Conservation (phyloP, 495 filamentous ascomycete species). For the Aspergillus affinis region DNA sequence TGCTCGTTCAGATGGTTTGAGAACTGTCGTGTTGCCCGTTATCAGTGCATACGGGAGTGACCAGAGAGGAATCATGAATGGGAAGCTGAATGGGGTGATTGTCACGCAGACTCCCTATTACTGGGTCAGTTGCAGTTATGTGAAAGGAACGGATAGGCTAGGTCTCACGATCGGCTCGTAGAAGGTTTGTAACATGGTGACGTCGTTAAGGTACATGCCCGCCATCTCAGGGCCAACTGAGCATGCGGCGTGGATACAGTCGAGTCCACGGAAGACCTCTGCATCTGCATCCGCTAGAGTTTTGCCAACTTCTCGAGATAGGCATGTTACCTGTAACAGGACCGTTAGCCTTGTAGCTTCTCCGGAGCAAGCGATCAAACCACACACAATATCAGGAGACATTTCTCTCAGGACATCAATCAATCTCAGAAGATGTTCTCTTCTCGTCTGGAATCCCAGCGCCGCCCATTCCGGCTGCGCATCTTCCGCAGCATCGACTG, state of each 20-base stretch:
- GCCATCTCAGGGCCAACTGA: slow-evolving; percentile 30
- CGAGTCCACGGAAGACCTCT: slow-evolving; percentile 27
- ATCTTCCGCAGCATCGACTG: slow-evolving; percentile 22
- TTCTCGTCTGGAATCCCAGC: slow-evolving; percentile 20
- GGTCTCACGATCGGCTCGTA: slow-evolving; percentile 26
- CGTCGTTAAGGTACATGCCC: slow-evolving; percentile 27
- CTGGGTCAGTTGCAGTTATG: neutral
- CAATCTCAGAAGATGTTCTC: slow-evolving; percentile 24
- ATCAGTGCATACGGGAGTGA: slow-evolving; percentile 24
- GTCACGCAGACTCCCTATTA: slow-evolving; percentile 29
- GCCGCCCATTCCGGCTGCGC: slow-evolving; percentile 25
- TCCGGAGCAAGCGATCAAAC: neutral
- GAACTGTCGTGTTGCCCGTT: slow-evolving; percentile 26
- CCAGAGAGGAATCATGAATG: slow-evolving; percentile 29
- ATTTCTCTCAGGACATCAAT: slow-evolving; percentile 24
- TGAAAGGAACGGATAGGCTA: neutral
- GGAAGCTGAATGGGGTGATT: slow-evolving; percentile 33
- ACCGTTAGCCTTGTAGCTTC: neutral
- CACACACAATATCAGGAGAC: slow-evolving; percentile 23
- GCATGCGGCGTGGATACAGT: slow-evolving; percentile 30
- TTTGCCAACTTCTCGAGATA: slow-evolving; percentile 29
- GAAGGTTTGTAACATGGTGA: slow-evolving; percentile 25
- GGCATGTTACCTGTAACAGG: slow-evolving; percentile 10
- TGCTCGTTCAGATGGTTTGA: slow-evolving; percentile 27
- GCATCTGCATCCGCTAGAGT: slow-evolving; percentile 30